phyloP scores from a whole-genome alignment of 305 asterid species.

The Fraxinus nigra region DNA sequence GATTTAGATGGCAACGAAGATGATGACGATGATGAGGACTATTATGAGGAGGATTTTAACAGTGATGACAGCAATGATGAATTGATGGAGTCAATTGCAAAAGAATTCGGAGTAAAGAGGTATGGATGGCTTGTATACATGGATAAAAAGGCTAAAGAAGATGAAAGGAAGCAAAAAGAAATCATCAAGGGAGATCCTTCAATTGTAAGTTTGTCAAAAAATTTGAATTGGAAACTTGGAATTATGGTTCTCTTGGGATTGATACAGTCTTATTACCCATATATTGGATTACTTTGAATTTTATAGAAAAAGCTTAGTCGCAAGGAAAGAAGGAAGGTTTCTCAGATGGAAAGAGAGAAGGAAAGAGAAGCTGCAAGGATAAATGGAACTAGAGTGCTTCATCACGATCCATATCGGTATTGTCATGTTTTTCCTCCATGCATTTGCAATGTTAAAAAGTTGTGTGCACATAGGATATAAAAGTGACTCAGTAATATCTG shows the following conservation, averaged over 20 bases:
- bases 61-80: slow-evolving; percentile 95
- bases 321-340: slow-evolving; percentile 91
- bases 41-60: slow-evolving; percentile 84
- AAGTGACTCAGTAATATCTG: neutral
- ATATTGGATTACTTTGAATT: slow-evolving; percentile 19
- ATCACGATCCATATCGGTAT: slow-evolving; percentile 90
- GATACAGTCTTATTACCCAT: slow-evolving; percentile 5
- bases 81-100: slow-evolving; percentile 92
- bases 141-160: slow-evolving; percentile 98
- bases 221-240: neutral
- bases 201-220: slow-evolving; percentile 51
- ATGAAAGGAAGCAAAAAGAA: slow-evolving; percentile 91
- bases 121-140: slow-evolving; percentile 96
- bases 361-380: slow-evolving; percentile 81
- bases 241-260: neutral
- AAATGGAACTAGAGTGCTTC: slow-evolving; percentile 77
- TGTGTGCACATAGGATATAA: neutral
- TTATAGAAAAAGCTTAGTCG: slow-evolving; percentile 88
- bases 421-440: slow-evolving; percentile 3
- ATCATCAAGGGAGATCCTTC: slow-evolving; percentile 92
- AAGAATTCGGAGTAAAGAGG: slow-evolving; percentile 91
- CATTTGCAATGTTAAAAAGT: slow-evolving; percentile 2
- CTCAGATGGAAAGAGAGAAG: slow-evolving; percentile 85
- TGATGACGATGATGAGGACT: slow-evolving; percentile 63
- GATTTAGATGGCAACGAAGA: slow-evolving; percentile 78